Conservation (phyloP, 2,329 filamentous ascomycete species). For the Penicillium olsonii region DNA sequence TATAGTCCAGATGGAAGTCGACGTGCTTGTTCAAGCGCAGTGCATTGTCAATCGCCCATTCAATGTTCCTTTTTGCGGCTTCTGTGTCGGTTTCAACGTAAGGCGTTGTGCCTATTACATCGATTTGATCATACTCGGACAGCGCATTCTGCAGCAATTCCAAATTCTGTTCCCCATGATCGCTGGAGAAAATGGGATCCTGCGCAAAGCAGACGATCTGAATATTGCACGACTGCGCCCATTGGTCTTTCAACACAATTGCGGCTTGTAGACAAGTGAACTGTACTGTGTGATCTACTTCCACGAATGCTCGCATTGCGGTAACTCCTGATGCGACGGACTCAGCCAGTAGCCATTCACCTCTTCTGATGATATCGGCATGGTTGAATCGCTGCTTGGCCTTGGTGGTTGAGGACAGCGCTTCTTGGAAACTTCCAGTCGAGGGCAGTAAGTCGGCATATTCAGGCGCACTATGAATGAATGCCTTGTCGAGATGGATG, state of each 20-base stretch:
- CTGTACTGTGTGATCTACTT: conserved; percentile 65
- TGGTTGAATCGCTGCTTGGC: conserved; percentile 66
- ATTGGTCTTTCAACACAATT: conserved; percentile 57
- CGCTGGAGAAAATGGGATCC: conserved; percentile 64
- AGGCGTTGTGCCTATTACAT: conserved; percentile 67
- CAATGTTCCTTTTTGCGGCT: conserved; percentile 58
- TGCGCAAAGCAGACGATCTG: conserved; percentile 74
- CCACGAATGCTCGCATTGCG: conserved; percentile 69
- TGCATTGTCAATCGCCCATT: conserved; percentile 62
- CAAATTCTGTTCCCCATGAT: conserved; percentile 54
- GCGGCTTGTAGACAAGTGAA: conserved; percentile 61
- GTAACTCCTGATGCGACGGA: conserved; percentile 67
- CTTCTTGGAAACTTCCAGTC: conserved; percentile 65
- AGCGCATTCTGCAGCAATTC: conserved; percentile 52
- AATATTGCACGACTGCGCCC: conserved; percentile 56
- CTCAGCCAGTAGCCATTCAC: conserved; percentile 65
- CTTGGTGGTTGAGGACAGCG: conserved; percentile 57
- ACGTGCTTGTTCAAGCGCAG: conserved; percentile 57
- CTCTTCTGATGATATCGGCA: conserved; percentile 64
- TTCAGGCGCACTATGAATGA: conserved; percentile 37
- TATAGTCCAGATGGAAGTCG: conserved; percentile 74
- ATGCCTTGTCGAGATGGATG: conserved; percentile 65
- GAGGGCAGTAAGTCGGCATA: conserved; percentile 63
- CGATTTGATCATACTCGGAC: conserved; percentile 44
- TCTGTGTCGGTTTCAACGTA: conserved; percentile 63